phyloP scores from a whole-genome alignment of 106 monocot genomes.

The Cymbidium sinense region DNA sequence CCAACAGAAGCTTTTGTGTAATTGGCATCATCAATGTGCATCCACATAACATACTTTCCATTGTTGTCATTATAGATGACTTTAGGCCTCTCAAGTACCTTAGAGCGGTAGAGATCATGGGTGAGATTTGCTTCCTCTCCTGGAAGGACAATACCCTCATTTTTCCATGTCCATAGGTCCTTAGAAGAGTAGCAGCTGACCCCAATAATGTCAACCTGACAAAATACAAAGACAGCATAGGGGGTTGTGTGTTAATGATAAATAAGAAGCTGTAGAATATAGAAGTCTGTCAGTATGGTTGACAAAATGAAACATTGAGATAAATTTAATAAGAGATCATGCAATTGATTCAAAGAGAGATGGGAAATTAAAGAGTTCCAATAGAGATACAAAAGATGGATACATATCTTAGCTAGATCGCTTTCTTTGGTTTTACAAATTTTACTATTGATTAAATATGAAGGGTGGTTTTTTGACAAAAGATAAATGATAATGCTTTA shows the following conservation, averaged over 20 bases:
- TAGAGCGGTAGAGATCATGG: conserved; percentile 74
- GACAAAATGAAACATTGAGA: not conserved
- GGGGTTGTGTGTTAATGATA: not conserved
- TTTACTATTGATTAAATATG: not conserved
- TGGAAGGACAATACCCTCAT: conserved; percentile 74
- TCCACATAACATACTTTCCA: conserved; percentile 77
- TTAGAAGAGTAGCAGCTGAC: conserved; percentile 95
- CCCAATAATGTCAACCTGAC: conserved; percentile 88
- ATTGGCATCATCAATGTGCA: conserved; percentile 86
- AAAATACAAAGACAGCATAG: not conserved
- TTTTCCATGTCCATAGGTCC: conserved; percentile 81
- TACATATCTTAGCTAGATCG: not conserved
- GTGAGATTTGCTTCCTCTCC: conserved; percentile 52
- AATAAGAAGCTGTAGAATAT: not conserved
- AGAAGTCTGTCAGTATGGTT: not conserved
- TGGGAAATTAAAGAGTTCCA: not conserved
- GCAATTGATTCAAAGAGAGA: not conserved
- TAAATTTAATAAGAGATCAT: too few species aligned
- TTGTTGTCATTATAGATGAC: conserved; percentile 71
- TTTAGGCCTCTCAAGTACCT: conserved; percentile 91
- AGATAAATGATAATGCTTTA: not conserved
- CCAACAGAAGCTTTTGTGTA: conserved; percentile 95
- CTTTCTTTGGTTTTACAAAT: not conserved
- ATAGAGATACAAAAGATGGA: not conserved
- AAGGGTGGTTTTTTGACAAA: not conserved